These are phyloP conservation scores for Pichia californica DNA, from an alignment of 805 yeast species.

Conservation along the genomic window DNA sequence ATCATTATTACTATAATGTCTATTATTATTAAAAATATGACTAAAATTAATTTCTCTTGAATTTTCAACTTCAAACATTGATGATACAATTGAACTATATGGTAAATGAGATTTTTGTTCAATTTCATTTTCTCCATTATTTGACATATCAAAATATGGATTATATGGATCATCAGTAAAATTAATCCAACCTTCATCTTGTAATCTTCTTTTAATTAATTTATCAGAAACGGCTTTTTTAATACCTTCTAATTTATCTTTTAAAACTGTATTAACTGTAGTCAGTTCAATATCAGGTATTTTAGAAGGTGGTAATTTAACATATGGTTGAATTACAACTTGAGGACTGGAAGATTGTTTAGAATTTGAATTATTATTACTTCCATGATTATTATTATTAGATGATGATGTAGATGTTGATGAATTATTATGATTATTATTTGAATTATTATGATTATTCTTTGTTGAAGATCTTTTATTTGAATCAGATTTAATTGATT, in stretches of 20 bases:
- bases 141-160: conserved; percentile 68
- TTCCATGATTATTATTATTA: background rate
- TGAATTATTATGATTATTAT: background rate
- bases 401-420: too few species aligned
- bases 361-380: background rate
- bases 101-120: conserved; percentile 63
- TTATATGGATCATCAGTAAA: conserved; percentile 80
- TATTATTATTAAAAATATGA: conserved; percentile 38
- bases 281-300: conserved; percentile 89
- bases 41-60: conserved; percentile 47
- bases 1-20: conserved; percentile 29
- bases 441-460: background rate
- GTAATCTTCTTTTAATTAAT: conserved; percentile 61
- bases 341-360: conserved; percentile 14
- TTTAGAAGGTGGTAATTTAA: conserved; percentile 80
- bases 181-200: conserved; percentile 73
- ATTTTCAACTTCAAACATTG: conserved; percentile 58
- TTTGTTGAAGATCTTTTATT: conserved; percentile 1
- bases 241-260: conserved; percentile 71
- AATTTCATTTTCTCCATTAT: conserved; percentile 37
- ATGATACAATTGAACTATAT: conserved; percentile 70
- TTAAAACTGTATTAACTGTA: conserved; percentile 68
- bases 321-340: conserved; percentile 67
- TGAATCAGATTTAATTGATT: background rate
- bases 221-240: conserved; percentile 82